Evolutionary conservation across 495 filamentous ascomycete species (phyloP).

Genomic region (Penicillium taxi): DNA sequence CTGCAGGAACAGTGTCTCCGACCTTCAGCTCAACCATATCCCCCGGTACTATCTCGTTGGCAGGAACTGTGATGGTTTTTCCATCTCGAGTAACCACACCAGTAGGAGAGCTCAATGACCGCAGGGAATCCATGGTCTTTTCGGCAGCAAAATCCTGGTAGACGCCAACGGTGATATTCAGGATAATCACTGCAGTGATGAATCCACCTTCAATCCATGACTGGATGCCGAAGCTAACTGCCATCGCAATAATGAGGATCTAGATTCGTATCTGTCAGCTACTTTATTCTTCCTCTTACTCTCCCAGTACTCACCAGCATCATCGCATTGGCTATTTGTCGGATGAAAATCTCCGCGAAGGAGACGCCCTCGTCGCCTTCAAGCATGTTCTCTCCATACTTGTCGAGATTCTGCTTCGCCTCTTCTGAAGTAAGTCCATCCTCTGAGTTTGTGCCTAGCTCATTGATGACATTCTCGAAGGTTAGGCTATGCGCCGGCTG

Average conservation of each 20-base stretch:
- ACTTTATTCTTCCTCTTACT: background rate
- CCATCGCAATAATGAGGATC: conserved; percentile 63
- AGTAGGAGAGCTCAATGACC: conserved; percentile 55
- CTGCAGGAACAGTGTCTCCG: conserved; percentile 77
- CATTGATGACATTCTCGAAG: conserved; percentile 42
- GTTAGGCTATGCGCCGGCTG: conserved; percentile 58
- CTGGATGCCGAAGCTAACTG: conserved; percentile 57
- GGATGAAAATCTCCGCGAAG: conserved; percentile 48
- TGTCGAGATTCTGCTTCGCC: conserved; percentile 46
- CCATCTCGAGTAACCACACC: conserved; percentile 50
- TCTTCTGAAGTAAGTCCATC: conserved; percentile 52
- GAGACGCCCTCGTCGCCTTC: conserved; percentile 52
- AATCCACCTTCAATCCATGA: conserved; percentile 68
- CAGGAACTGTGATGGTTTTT: conserved; percentile 43
- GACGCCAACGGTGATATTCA: conserved; percentile 63
- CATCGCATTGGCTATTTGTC: conserved; percentile 62
- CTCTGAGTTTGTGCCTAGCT: conserved; percentile 52
- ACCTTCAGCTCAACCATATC: conserved; percentile 71
- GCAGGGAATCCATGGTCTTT: conserved; percentile 68
- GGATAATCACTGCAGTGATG: conserved; percentile 53
- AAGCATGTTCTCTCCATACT: conserved; percentile 56
- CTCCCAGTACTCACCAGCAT: conserved; percentile 39
- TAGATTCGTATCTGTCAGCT: conserved; percentile 19
- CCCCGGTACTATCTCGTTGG: conserved; percentile 51
- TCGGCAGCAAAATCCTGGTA: conserved; percentile 64